A percentile compares a stretch with the other conserved stretches of the same genome.
phyloP scores from a whole-genome alignment of 306 rosid genomes.

The Pterocarpus macrocarpus region DNA sequence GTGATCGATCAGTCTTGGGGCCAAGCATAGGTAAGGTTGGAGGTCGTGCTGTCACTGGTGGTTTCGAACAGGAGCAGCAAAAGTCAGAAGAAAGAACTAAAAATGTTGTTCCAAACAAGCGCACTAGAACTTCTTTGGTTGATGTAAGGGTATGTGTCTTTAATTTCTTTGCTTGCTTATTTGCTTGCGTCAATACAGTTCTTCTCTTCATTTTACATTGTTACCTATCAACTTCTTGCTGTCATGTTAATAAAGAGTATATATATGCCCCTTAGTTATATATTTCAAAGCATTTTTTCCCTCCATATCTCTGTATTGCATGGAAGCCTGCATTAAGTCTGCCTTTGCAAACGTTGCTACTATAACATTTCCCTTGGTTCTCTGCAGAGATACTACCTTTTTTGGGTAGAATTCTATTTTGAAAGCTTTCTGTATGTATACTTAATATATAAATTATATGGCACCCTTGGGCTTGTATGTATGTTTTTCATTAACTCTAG shows the following conservation, averaged over 20 bases:
- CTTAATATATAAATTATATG: neutral
- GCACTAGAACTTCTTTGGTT: constrained; percentile 91
- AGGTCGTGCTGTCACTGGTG: constrained; percentile 68
- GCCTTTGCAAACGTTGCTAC: constrained; percentile 35
- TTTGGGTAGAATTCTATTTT: neutral
- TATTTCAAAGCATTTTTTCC: constrained; percentile 26
- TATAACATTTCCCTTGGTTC: constrained; percentile 29
- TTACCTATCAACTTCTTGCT: constrained; percentile 41
- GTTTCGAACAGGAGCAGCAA: constrained; percentile 90
- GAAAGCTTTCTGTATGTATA: neutral
- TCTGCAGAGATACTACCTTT: constrained; percentile 3
- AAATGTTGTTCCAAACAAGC: constrained; percentile 82
- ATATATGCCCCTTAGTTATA: constrained; percentile 11
- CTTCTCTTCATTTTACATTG: constrained; percentile 14
- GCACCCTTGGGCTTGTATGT: neutral
- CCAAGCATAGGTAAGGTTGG: constrained; percentile 79
- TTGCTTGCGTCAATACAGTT: constrained; percentile 16
- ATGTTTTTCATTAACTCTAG: too few relatives aligned
- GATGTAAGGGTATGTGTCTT: constrained; percentile 78
- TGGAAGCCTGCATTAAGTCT: constrained; percentile 39
- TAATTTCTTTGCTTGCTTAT: constrained; percentile 20
- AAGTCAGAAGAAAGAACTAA: constrained; percentile 84
- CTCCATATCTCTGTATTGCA: constrained; percentile 40
- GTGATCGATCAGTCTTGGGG: constrained; percentile 80
- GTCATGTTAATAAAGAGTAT: constrained; percentile 12